Base-by-base conservation (phyloP, 768 basidiomycete genomes). In the Chiua virens region DNA sequence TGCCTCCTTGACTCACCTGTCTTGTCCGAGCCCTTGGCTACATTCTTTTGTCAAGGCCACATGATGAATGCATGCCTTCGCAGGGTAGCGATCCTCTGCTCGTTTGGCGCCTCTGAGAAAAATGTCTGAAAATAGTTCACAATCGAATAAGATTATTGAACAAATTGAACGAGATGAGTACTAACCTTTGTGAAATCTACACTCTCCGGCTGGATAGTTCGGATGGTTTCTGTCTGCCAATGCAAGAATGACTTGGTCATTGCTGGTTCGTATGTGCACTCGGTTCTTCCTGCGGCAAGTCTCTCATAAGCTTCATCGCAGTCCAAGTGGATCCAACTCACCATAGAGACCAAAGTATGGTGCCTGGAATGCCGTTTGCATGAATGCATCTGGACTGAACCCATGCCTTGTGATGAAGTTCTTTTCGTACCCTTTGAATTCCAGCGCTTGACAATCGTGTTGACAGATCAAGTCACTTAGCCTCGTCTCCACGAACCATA, bases 341-440 rank as follows among this genome's bases (percentile, higher is more conserved):
- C 89, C 92, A 71, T 95, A 95, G 11, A 95, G 75, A 23, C 91
- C 91, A 66, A 91, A 95, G 66, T 95, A 97, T 9, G 93, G 92
- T 23, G 93, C 96, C 72, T 97, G 95, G 73, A 96, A 96, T 3
- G 93, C 92, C 95, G 98, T 98, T 73, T 98, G 96, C 23, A 99
- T 89, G 67, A 95, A 98, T 36, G 96, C 96, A 65, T 98, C 95
- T n/a, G 93, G 96, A 63, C 89, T 92, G 64, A 98, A 88, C 37
- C 90, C 89, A 72, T 97, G 90, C 52, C 90, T 85, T 30, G 93
- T 98, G 64, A 98, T 96, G 49, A 96, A 96, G 55, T 86, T 88
- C 79, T 96, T 94, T 34, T 94, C 94, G 63, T 92, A 97, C 3
- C 83, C 80, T 59, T 85, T 91, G 71, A 98, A 98, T 72, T 98